Percentiles rank a stretch among this genome's conserved stretches.
Conservation (phyloP, 345 rosid genomes). For the Arabidopsis thaliana region TAIR10.1 NC_003071.7:15264001-15264500, state of each 20-base stretch:
- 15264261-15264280: neutral
- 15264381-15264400: conserved; percentile 50
- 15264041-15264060: conserved; percentile 46
- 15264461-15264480: conserved; percentile 15
- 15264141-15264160: conserved; percentile 4
- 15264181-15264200: neutral
- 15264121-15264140: conserved; percentile 22
- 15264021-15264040: neutral
- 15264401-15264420: conserved; percentile 58
- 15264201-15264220: conserved; percentile 27
- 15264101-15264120: conserved; percentile 37
- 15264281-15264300: conserved; percentile 67
- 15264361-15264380: conserved; percentile 56
- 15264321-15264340: conserved; percentile 45
- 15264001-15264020: conserved; percentile 25
- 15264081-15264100: conserved; percentile 56
- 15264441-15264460: neutral
- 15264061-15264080: conserved; percentile 31
- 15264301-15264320: conserved; percentile 59
- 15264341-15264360: conserved; percentile 52
- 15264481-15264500: conserved; percentile 39
- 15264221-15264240: conserved; percentile 28
- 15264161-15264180: neutral
- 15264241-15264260: neutral
- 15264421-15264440: conserved; percentile 47